Percentiles rank a stretch among this genome's conserved stretches.
These are phyloP conservation scores for Phyllosticta citrichinensis DNA, from an alignment of 2,329 filamentous ascomycete species.

Conservation along the genomic window DNA sequence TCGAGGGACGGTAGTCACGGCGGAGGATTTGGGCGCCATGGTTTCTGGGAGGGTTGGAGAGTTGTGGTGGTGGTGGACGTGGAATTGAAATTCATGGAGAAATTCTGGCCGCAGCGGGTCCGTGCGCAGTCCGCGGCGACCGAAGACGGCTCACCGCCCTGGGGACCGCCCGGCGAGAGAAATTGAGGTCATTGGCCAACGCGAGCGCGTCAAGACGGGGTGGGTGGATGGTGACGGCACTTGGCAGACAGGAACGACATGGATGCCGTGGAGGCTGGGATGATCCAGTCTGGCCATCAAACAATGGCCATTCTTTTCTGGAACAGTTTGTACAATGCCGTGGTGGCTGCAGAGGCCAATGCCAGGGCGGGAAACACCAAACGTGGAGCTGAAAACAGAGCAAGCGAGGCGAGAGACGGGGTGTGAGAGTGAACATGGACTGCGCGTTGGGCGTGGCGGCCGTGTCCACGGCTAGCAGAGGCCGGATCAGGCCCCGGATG, in stretches of 20 bases:
- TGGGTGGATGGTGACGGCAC: not conserved
- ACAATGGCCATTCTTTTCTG: not conserved
- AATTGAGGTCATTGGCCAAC: not conserved
- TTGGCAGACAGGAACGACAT: not conserved
- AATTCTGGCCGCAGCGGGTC: slow-evolving; percentile 1
- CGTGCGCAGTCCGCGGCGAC: not conserved
- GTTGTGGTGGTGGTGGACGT: not conserved
- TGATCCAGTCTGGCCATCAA: not conserved
- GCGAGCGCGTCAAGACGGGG: not conserved
- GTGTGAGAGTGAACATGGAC: not conserved
- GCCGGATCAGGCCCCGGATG: not conserved
- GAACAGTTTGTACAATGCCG: no score
- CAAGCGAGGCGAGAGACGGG: no score
- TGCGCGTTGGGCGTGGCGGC: not conserved
- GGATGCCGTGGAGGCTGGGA: not conserved
- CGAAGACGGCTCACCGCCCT: not conserved
- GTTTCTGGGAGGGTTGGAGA: not conserved
- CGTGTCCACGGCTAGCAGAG: not conserved
- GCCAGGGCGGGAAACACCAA: no score
- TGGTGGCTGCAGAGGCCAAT: no score
- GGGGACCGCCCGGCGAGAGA: not conserved
- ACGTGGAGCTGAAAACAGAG: no score
- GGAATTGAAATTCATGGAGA: not conserved
- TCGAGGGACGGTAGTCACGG: slow-evolving; percentile 26
- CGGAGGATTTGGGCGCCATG: slow-evolving; percentile 23